A percentile compares a stretch with the other conserved stretches of the same genome.
phyloP scores from a whole-genome alignment of 371 early-diverging fungal genomes.

The Mucor ambiguus region DNA sequence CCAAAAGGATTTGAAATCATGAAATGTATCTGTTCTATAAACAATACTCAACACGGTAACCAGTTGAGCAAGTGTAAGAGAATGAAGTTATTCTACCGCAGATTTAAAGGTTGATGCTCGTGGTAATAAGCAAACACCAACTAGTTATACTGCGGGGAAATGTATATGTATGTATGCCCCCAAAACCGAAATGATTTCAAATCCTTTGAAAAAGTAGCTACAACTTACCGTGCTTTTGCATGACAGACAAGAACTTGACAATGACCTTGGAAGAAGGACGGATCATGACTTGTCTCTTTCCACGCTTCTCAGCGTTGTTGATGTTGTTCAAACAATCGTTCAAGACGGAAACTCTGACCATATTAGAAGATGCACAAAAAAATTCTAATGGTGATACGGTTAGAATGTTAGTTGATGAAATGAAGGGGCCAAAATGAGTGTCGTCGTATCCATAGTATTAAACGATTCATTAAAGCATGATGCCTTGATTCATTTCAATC shows the following conservation, averaged over 20 bases:
- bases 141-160: constrained; percentile 73
- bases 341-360: constrained; percentile 55
- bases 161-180: not conserved
- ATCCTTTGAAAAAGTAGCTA: constrained; percentile 10
- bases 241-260: constrained; percentile 97
- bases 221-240: constrained; percentile 97
- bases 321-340: constrained; percentile 98
- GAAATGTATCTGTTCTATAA: constrained; percentile 21
- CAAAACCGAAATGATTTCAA: not conserved
- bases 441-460: constrained; percentile 12
- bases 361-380: constrained; percentile 27
- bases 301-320: constrained; percentile 98
- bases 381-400: constrained; percentile 6
- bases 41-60: constrained; percentile 20
- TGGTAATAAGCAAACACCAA: constrained; percentile 43
- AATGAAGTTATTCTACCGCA: constrained; percentile 59
- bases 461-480: constrained; percentile 15
- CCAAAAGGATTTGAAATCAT: constrained; percentile 3
- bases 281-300: constrained; percentile 98
- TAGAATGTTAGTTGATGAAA: not conserved
- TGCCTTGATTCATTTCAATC: not conserved
- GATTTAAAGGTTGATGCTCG: constrained; percentile 66
- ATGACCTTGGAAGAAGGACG: constrained; percentile 97
- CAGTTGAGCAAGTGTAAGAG: constrained; percentile 22
- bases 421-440: constrained; percentile 10